A percentile compares a stretch with the other conserved stretches of the same genome.
Evolutionary conservation across 495 filamentous ascomycete species (phyloP).

Genomic region (Lophiostoma macrostomum): DNA sequence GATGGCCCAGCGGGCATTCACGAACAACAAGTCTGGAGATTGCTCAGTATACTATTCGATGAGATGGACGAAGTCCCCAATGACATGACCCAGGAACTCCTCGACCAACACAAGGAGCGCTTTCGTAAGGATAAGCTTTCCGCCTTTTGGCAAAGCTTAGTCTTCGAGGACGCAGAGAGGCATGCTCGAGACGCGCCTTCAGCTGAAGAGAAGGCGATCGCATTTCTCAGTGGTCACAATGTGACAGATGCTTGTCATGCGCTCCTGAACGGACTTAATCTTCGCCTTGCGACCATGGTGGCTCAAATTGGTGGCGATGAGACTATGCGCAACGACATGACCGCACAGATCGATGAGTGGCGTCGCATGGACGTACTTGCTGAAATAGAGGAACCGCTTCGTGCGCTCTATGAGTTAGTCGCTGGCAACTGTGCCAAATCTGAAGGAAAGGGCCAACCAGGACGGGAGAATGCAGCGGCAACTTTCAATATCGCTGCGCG

Average conservation of each 20-base stretch:
- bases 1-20: constrained; percentile 39
- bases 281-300: constrained; percentile 77
- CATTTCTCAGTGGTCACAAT: constrained; percentile 71
- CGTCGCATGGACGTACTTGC: constrained; percentile 71
- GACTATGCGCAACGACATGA: constrained; percentile 63
- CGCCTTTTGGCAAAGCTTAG: constrained; percentile 60
- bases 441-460: constrained; percentile 67
- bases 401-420: constrained; percentile 84
- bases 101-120: constrained; percentile 46
- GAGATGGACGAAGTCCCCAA: constrained; percentile 52
- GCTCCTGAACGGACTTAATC: constrained; percentile 68
- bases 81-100: constrained; percentile 52
- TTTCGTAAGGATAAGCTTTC: constrained; percentile 55
- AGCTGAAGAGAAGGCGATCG: constrained; percentile 79
- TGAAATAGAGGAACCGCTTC: constrained; percentile 80
- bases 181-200: constrained; percentile 52
- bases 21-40: constrained; percentile 66
- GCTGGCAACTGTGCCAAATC: constrained; percentile 80
- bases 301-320: constrained; percentile 72
- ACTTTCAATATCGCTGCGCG: constrained; percentile 74
- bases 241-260: constrained; percentile 76
- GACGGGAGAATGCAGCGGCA: constrained; percentile 69
- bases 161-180: constrained; percentile 53
- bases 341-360: constrained; percentile 79
- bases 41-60: constrained; percentile 86